These are phyloP conservation scores for Fusarium transvaalense DNA, from an alignment of 2,329 filamentous ascomycete genomes.

Conservation along the genomic window DNA sequence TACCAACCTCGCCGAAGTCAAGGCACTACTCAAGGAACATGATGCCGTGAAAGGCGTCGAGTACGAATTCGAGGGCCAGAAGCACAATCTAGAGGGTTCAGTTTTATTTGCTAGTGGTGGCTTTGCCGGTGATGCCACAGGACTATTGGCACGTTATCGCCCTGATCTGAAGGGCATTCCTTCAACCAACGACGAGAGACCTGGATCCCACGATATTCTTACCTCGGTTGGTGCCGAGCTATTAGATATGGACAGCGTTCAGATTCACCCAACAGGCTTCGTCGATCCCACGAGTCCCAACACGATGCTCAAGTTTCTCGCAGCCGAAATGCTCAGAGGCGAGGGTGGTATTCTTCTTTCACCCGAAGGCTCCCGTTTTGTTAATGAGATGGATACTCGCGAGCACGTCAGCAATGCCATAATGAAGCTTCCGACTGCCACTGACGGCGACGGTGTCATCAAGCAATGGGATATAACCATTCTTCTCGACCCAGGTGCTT, in stretches of 20 bases:
- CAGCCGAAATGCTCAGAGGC: conserved; percentile 72
- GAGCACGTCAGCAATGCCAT: conserved; percentile 68
- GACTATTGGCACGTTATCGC: conserved; percentile 67
- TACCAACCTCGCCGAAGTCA: conserved; percentile 65
- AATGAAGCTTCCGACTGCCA: conserved; percentile 54
- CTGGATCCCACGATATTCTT: conserved; percentile 64
- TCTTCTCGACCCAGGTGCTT: conserved; percentile 70
- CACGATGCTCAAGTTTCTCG: conserved; percentile 70
- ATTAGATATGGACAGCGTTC: conserved; percentile 68
- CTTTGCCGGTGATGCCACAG: conserved; percentile 71
- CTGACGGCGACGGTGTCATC: conserved; percentile 47
- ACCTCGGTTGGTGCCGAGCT: conserved; percentile 56
- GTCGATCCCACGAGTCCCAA: conserved; percentile 63
- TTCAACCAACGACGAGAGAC: conserved; percentile 71
- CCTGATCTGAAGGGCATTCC: conserved; percentile 71
- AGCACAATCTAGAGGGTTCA: conserved; percentile 57
- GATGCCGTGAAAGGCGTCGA: conserved; percentile 64
- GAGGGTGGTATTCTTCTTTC: conserved; percentile 71
- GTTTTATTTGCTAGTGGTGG: conserved; percentile 73
- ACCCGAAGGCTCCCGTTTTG: conserved; percentile 63
- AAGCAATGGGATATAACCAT: conserved; percentile 71
- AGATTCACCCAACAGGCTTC: conserved; percentile 75
- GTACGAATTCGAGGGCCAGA: conserved; percentile 55
- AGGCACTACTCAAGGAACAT: conserved; percentile 57
- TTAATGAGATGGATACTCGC: conserved; percentile 73